Percentiles rank a stretch among this genome's conserved stretches.
Conservation (phyloP, 192 early-diverging fungal species). For the Kappamyces sp. region DNA sequence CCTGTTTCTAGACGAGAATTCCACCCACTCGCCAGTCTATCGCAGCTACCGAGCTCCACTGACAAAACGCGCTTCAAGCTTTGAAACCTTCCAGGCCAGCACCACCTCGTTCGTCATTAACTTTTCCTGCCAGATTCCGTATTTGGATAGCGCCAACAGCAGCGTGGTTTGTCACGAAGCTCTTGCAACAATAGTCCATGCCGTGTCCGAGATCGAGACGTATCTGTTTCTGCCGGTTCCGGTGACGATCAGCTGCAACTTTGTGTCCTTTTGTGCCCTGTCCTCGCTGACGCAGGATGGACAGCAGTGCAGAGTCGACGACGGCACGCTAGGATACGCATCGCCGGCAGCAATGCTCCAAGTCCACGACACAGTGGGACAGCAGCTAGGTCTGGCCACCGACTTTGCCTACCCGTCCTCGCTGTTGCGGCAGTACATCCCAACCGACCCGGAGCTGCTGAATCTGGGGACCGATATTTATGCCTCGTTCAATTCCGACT, state of each 20-base stretch:
- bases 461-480: constrained; percentile 23
- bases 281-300: neutral
- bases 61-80: too few species aligned
- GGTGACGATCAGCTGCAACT: constrained; percentile 15
- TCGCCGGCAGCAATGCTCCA: constrained; percentile 25
- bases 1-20: too few species aligned
- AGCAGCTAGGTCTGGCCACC: constrained; percentile 22
- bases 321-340: constrained; percentile 27
- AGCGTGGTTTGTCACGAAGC: too few species aligned
- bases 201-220: constrained; percentile 5
- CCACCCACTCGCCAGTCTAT: too few species aligned
- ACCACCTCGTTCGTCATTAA: too few species aligned
- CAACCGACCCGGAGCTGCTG: constrained; percentile 13
- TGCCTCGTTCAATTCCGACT: constrained; percentile 33
- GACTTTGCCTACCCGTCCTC: constrained; percentile 33
- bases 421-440: constrained; percentile 29
- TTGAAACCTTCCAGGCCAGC: too few species aligned
- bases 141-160: too few species aligned
- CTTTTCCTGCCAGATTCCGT: too few species aligned
- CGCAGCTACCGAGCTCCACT: too few species aligned
- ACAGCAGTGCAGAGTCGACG: constrained; percentile 12
- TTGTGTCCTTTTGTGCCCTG: constrained; percentile 21
- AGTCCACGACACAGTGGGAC: constrained; percentile 2
- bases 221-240: constrained; percentile 19
- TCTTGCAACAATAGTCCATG: too few species aligned